phyloP scores from a whole-genome alignment of 2,329 filamentous ascomycete genomes.

The Raffaelea arxii region DNA sequence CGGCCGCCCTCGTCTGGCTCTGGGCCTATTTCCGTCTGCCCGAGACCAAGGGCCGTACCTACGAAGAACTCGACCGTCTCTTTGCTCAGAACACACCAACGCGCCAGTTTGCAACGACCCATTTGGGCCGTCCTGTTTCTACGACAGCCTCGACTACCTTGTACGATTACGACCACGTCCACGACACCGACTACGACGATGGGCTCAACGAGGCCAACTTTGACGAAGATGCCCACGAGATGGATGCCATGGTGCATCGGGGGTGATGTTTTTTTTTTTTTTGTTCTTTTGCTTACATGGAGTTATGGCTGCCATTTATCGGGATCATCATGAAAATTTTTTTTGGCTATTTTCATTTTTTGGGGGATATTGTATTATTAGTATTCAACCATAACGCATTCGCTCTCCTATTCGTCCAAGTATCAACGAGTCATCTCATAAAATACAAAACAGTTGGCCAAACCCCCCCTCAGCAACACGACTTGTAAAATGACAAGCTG shows the following conservation, averaged over 20 bases:
- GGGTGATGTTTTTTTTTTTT: too few species aligned
- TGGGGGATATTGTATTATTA: too few species aligned
- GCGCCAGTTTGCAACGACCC: constrained; percentile 16
- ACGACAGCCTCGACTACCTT: too few species aligned
- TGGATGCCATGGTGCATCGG: too few species aligned
- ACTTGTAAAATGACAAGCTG: constrained; percentile 11
- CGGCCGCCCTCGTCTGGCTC: constrained; percentile 32
- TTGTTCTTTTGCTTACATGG: too few species aligned
- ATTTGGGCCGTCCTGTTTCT: neutral
- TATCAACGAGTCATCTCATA: constrained; percentile 26
- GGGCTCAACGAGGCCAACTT: constrained; percentile 22
- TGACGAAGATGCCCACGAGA: neutral
- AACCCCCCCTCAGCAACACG: constrained; percentile 16
- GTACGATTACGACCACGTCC: constrained; percentile 2
- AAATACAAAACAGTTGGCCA: constrained; percentile 51
- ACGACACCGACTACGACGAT: constrained; percentile 33
- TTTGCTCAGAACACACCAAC: constrained; percentile 36
- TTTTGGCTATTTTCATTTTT: too few species aligned
- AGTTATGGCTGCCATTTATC: too few species aligned
- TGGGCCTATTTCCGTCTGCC: constrained; percentile 45
- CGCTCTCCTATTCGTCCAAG: too few species aligned
- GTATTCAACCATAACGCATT: too few species aligned
- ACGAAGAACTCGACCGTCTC: constrained; percentile 45
- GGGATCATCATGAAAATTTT: too few species aligned
- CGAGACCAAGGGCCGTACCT: constrained; percentile 36